Base-by-base conservation (phyloP, 331 rosid species). In the Telfairia occidentalis region DNA sequence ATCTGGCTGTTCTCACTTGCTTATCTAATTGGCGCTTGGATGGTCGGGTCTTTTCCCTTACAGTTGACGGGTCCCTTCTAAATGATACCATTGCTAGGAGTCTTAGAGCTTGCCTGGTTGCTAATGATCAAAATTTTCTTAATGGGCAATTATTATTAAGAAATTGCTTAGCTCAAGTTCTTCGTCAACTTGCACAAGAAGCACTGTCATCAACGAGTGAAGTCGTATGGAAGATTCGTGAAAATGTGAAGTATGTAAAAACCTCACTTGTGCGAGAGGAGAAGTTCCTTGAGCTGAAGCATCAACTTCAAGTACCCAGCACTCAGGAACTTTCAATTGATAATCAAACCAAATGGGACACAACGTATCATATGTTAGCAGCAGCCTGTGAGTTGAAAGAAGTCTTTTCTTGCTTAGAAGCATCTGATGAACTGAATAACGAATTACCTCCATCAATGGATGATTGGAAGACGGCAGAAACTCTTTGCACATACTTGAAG, bases 361-460 rank as follows among this genome's bases (percentile, higher is more conserved):
- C 96, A 28, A 91, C 97, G 4, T 91, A 86, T 82, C 87, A 77
- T 78, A 94, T 94, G 98, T 86, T 94, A 78, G 86, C 83, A 54
- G 87, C 96, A 38, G 90, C 97, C 74, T 87, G 90, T 78, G 96
- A 91, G 81, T 70, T 90, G n/a, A 87, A 85, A 81, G 96, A 94
- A 87, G 92, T 94, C 46, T 94, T 94, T 85, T 73, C 85, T 57
- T 91, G 92, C 86, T 84, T 89, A 46, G 96, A 88, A 72, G 78
- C 92, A 15, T 54, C 79, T 9, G 96, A 87, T 80, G n/a, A n/a
- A n/a, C 79, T 88, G 64, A 86, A 84, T 76, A 87, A 77, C 81
- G 83, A 71, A 71, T 85, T 84, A 80, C 50, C 74, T 71, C 77
- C 85, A 24, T 84, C 92, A 74, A 49, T 75, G 84, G 89, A 76